These are phyloP conservation scores for Parsonsia alboflavescens DNA, from an alignment of 257 asterid species.

Conservation along the genomic window DNA sequence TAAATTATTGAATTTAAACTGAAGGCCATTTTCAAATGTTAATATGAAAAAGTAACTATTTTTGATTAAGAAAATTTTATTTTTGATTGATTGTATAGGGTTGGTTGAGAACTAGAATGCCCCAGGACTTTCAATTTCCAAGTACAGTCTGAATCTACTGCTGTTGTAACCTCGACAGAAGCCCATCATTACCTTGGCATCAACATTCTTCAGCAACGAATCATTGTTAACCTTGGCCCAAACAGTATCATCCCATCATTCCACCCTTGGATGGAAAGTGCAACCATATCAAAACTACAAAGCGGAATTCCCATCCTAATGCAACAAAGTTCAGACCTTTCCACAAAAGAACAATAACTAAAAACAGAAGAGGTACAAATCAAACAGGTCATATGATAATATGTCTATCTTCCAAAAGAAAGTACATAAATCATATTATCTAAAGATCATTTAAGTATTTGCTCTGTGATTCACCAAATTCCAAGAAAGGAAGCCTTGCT, in stretches of 20 bases:
- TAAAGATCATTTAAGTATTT: background rate
- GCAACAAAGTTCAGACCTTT: background rate
- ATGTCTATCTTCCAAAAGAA: background rate
- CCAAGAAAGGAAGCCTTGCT: background rate
- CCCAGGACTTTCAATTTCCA: background rate
- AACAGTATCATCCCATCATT: background rate
- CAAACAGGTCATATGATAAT: background rate
- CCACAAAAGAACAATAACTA: no score
- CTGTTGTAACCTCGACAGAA: background rate
- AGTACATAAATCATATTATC: background rate
- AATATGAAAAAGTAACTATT: background rate
- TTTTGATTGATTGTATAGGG: no score
- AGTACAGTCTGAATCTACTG: background rate
- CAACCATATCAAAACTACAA: background rate
- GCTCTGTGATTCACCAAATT: background rate
- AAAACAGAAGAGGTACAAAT: background rate
- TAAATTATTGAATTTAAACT: background rate
- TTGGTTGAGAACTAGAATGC: background rate
- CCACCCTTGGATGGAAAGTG: background rate
- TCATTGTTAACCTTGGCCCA: background rate
- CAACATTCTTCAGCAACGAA: background rate
- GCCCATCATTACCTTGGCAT: background rate
- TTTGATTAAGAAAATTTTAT: no score
- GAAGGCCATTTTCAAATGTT: no score
- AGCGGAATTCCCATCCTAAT: background rate